These are phyloP conservation scores for Globisporangium iwayamae DNA, from an alignment of 352 stramenopile genomes.

Conservation along the genomic window DNA sequence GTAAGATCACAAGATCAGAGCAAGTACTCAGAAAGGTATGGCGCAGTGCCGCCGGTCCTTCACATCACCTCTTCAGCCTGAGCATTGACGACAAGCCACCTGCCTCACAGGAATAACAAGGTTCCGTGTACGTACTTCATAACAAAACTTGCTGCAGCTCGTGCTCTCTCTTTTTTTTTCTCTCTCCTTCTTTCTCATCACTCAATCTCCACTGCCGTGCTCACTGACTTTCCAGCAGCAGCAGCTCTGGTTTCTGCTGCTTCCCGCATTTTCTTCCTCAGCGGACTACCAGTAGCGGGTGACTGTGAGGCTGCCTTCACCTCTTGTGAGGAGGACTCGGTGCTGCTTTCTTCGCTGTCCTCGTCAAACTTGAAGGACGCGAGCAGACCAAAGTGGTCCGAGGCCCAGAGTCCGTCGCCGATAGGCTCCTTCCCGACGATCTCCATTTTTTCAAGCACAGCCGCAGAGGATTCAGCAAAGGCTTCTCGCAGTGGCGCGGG, in stretches of 20 bases:
- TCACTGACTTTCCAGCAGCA: slow-evolving; percentile 2
- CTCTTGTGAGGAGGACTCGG: not conserved
- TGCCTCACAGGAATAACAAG: not conserved
- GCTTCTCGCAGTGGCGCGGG: not conserved
- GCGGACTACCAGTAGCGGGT: not conserved
- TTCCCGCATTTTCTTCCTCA: slow-evolving; percentile 7
- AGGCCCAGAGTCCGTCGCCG: slow-evolving; percentile 61
- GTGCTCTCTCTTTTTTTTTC: not conserved
- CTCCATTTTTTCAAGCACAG: slow-evolving; percentile 37
- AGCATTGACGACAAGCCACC: not conserved
- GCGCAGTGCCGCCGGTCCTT: too few species aligned
- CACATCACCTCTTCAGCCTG: not conserved
- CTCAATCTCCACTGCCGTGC: slow-evolving; percentile 16
- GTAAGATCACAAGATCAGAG: not conserved
- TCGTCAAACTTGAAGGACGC: slow-evolving; percentile 35
- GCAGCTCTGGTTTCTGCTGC: too few species aligned
- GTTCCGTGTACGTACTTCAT: not conserved
- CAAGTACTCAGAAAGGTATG: not conserved
- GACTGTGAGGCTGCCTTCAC: not conserved
- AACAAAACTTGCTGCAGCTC: not conserved
- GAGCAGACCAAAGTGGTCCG: slow-evolving; percentile 72
- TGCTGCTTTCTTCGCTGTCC: slow-evolving; percentile 1
- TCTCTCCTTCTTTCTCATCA: not conserved
- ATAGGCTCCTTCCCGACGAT: slow-evolving; percentile 70
- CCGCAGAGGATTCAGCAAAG: slow-evolving; percentile 14